Percentiles rank a stretch among this genome's conserved stretches.
Conservation (phyloP, 2,329 filamentous ascomycete species). For the Cytospora mali region DNA sequence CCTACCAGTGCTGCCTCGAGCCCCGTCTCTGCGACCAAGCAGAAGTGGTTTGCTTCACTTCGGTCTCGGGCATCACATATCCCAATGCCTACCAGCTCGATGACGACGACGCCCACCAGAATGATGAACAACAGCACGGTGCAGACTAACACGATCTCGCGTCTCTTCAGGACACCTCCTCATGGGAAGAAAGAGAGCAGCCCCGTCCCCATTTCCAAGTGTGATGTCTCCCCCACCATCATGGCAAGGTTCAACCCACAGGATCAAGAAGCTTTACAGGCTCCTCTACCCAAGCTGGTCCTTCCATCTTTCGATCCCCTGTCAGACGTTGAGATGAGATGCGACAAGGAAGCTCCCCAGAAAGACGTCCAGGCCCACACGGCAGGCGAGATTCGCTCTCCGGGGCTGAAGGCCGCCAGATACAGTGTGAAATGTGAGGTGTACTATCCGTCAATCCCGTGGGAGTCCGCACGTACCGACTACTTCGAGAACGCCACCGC, state of each 20-base stretch:
- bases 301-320: conserved; percentile 17
- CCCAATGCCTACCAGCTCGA: conserved; percentile 16
- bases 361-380: not conserved
- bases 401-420: not conserved
- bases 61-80: conserved; percentile 22
- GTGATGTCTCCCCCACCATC: not conserved
- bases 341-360: not conserved
- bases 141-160: conserved; percentile 11
- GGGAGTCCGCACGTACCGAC: conserved; percentile 10
- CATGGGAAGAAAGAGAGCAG: not conserved
- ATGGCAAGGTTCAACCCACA: not conserved
- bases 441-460: conserved; percentile 20
- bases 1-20: conserved; percentile 7
- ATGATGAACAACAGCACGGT: not conserved
- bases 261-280: not conserved
- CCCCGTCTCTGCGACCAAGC: conserved; percentile 18
- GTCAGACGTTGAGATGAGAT: conserved; percentile 12
- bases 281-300: conserved; percentile 18
- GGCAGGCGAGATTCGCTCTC: not conserved
- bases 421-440: conserved; percentile 12
- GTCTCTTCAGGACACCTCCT: not conserved
- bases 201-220: not conserved
- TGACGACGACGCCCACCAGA: not conserved
- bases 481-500: conserved; percentile 10
- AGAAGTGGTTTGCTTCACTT: conserved; percentile 23